Conservation (phyloP, 495 filamentous ascomycete genomes). For the Penicillium canariense region DNA sequence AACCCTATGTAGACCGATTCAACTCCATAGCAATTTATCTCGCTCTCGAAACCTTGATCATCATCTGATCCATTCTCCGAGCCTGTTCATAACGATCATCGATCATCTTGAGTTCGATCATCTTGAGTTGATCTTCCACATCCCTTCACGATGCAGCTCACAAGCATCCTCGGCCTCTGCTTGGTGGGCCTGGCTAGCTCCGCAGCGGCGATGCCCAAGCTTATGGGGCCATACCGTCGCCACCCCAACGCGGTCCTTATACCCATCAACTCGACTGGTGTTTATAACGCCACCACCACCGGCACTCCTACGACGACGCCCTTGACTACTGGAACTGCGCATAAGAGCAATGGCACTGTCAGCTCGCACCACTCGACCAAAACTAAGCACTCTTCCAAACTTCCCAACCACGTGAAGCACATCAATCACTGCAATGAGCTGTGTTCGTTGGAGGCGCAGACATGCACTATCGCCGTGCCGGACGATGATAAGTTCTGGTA, state of each 20-base stretch:
- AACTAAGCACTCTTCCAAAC: slow-evolving; percentile 1
- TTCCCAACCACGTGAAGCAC: slow-evolving; percentile 11
- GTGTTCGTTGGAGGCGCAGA: slow-evolving; percentile 27
- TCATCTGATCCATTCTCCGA: background rate
- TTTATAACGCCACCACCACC: slow-evolving; percentile 21
- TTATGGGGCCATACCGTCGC: slow-evolving; percentile 24
- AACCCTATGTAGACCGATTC: background rate
- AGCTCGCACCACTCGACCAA: background rate
- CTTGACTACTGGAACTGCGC: slow-evolving; percentile 11
- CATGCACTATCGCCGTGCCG: slow-evolving; percentile 29
- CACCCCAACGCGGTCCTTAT: slow-evolving; percentile 14
- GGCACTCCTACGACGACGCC: slow-evolving; percentile 9
- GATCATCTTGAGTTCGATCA: too few relatives aligned
- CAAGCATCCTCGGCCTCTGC: slow-evolving; percentile 15
- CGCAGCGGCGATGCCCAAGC: slow-evolving; percentile 19
- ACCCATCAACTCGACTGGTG: slow-evolving; percentile 16
- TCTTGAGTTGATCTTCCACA: background rate
- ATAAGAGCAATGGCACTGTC: too few relatives aligned
- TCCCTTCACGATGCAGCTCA: slow-evolving; percentile 25
- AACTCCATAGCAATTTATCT: background rate
- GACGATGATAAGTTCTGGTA: slow-evolving; percentile 33
- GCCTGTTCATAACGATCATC: background rate
- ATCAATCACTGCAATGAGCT: slow-evolving; percentile 28
- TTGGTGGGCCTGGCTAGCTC: slow-evolving; percentile 24
- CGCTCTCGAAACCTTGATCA: background rate